Conservation (phyloP, 768 basidiomycete genomes). For the Tylopilus plumbeoviolaceoides region DNA sequence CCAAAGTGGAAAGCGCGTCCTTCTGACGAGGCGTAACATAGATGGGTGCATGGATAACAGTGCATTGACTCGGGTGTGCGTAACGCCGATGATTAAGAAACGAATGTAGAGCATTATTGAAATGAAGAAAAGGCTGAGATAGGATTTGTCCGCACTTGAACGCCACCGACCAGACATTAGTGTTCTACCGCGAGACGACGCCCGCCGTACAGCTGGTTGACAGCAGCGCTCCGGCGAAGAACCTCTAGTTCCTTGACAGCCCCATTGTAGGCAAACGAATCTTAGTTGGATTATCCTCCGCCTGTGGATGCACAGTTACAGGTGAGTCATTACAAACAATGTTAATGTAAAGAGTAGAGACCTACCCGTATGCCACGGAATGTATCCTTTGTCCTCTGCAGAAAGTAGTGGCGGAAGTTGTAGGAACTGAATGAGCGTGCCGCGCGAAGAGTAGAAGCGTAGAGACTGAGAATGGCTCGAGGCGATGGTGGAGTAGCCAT, state of each 20-base stretch:
- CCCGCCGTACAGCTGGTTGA: conserved; percentile 82
- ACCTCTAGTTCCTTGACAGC: conserved; percentile 56
- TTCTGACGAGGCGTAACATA: background rate
- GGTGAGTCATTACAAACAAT: background rate
- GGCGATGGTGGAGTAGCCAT: conserved; percentile 54
- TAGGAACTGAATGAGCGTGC: conserved; percentile 85
- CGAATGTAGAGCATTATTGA: background rate
- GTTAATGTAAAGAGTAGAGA: background rate
- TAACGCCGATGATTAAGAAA: background rate
- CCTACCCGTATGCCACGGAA: background rate
- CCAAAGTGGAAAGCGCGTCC: too few relatives aligned
- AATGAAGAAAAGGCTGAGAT: background rate
- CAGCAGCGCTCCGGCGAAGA: conserved; percentile 63
- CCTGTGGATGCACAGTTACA: conserved; percentile 32
- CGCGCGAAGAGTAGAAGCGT: conserved; percentile 68
- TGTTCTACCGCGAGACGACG: conserved; percentile 81
- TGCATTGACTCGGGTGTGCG: background rate
- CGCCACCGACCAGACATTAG: background rate
- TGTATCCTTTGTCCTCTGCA: conserved; percentile 52
- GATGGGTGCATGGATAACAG: background rate
- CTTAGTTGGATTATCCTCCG: conserved; percentile 53
- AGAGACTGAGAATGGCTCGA: conserved; percentile 70
- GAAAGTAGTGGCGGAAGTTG: conserved; percentile 87
- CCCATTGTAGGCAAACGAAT: conserved; percentile 62
- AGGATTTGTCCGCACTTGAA: background rate